Percentiles rank a stretch among this genome's conserved stretches.
Evolutionary conservation across 2,329 filamentous ascomycete species (phyloP).

Genomic region (Trichoderma breve): DNA sequence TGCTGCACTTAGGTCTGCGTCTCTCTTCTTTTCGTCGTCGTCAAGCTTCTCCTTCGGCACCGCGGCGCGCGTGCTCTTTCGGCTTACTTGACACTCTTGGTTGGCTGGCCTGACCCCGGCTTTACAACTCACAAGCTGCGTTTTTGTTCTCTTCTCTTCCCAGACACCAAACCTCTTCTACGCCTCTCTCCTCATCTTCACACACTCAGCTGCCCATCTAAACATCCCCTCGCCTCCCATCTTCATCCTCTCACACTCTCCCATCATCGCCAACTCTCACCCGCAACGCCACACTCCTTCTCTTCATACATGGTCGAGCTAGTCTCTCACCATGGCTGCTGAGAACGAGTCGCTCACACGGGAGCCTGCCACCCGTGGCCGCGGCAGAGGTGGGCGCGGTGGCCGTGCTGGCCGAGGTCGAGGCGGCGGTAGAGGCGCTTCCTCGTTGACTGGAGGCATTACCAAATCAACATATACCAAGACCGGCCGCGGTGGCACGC

Average conservation of each 20-base stretch:
- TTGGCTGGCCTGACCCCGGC: slow-evolving; percentile 21
- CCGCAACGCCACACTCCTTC: not conserved
- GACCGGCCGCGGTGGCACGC: slow-evolving; percentile 38
- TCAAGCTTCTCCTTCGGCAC: not conserved
- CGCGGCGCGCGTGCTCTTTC: slow-evolving; percentile 19
- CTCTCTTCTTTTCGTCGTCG: slow-evolving; percentile 4
- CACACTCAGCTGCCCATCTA: not conserved
- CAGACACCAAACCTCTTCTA: slow-evolving; percentile 7
- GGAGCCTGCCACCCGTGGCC: slow-evolving; percentile 38
- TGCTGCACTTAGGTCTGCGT: not conserved
- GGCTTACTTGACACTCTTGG: slow-evolving; percentile 19
- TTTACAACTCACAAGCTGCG: slow-evolving; percentile 3
- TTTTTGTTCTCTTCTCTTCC: not conserved
- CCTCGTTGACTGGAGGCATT: slow-evolving; percentile 32
- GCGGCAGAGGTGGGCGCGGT: slow-evolving; percentile 35
- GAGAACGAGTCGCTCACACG: slow-evolving; percentile 39
- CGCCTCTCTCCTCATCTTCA: slow-evolving; percentile 1
- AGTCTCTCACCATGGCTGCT: slow-evolving; percentile 36
- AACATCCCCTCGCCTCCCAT: not conserved
- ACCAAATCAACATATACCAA: slow-evolving; percentile 37
- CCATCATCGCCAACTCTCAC: not conserved
- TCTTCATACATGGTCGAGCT: slow-evolving; percentile 34
- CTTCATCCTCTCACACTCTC: not conserved
- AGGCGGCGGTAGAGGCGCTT: slow-evolving; percentile 30
- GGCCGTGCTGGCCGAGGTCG: slow-evolving; percentile 28